These are phyloP conservation scores for Acacia crassicarpa DNA, from an alignment of 306 rosid genomes.

Conservation along the genomic window DNA sequence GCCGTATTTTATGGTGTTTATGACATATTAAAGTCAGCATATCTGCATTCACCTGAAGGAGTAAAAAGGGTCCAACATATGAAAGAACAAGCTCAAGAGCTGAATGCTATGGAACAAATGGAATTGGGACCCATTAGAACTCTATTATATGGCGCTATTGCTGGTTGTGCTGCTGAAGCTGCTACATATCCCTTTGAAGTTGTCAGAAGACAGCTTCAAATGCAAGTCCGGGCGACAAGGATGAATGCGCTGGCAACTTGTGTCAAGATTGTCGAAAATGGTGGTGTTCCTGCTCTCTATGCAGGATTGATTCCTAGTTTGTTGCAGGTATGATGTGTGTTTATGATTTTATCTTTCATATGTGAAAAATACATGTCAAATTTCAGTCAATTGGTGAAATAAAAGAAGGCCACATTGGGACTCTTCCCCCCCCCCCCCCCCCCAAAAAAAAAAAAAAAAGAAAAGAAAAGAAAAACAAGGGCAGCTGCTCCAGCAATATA, in stretches of 20 bases:
- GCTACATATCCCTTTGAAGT: conserved; percentile 96
- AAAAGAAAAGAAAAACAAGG: no score
- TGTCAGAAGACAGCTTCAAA: conserved; percentile 88
- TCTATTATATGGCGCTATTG: conserved; percentile 82
- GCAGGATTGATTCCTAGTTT: conserved; percentile 88
- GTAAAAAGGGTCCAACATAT: conserved; percentile 67
- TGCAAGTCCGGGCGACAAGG: conserved; percentile 77
- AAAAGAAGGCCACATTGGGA: neutral
- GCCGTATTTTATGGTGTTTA: conserved; percentile 95
- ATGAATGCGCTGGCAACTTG: conserved; percentile 79
- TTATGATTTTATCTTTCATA: conserved; percentile 21
- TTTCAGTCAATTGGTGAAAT: conserved; percentile 10
- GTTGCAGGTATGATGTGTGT: conserved; percentile 66
- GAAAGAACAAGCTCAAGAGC: conserved; percentile 60
- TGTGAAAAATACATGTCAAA: conserved; percentile 3
- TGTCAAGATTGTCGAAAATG: conserved; percentile 72
- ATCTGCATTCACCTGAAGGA: conserved; percentile 87
- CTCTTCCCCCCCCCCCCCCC: no score
- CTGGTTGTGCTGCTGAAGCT: conserved; percentile 97
- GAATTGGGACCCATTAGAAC: conserved; percentile 90
- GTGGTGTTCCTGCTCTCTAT: conserved; percentile 91
- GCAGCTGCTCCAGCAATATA: neutral
- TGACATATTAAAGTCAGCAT: conserved; percentile 79
- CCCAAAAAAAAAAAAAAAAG: no score
- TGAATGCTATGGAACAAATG: conserved; percentile 82